phyloP scores from a whole-genome alignment of 345 rosid species.

The Syzygium jambos region DNA sequence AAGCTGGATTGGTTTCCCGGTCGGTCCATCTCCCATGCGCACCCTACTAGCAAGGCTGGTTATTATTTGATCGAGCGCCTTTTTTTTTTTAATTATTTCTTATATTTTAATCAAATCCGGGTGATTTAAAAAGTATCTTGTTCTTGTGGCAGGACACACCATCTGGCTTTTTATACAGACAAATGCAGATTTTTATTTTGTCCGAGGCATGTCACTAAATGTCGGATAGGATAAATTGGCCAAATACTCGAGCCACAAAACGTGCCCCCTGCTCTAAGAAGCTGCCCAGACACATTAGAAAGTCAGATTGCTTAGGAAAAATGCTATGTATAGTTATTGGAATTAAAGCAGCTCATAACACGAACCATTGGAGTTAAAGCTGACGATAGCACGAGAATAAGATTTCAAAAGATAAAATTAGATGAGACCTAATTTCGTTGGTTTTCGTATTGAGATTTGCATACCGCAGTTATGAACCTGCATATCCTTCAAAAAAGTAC shows the following conservation, averaged over 20 bases:
- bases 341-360: neutral
- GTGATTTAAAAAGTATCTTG: neutral
- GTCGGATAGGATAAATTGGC: neutral
- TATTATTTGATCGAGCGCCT: neutral
- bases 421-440: neutral
- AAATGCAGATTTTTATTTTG: neutral
- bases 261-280: neutral
- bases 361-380: too few species aligned
- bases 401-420: neutral
- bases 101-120: neutral
- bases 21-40: too few species aligned
- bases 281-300: neutral
- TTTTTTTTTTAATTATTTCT: neutral
- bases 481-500: neutral
- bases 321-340: neutral
- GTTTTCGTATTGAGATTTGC: neutral
- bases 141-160: neutral
- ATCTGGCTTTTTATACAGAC: neutral
- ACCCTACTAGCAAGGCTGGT: too few species aligned
- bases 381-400: neutral
- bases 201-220: neutral
- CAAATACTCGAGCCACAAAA: neutral
- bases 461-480: neutral
- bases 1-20: too few species aligned
- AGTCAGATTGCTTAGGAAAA: neutral